Evolutionary conservation across 345 rosid genomes (phyloP).

Genomic region (Bruguiera parviflora): DNA sequence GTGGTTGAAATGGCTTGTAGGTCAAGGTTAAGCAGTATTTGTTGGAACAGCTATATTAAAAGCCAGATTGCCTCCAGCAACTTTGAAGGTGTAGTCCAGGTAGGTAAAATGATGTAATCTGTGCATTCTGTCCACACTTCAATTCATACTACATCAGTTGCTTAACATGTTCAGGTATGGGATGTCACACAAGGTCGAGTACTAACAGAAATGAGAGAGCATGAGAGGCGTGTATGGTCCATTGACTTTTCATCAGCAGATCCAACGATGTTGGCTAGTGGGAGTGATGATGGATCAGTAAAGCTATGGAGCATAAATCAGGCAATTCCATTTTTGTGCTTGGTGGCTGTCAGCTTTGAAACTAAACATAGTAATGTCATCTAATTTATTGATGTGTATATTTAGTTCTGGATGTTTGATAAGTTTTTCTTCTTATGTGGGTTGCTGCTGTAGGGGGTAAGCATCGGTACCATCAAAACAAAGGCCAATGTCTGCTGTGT

Average conservation of each 20-base stretch:
- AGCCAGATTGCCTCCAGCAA: slow-evolving; percentile 97
- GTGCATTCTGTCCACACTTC: slow-evolving; percentile 1
- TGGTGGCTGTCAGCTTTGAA: slow-evolving; percentile 90
- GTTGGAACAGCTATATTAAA: slow-evolving; percentile 93
- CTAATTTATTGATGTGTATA: slow-evolving; percentile 36
- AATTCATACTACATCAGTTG: slow-evolving; percentile 9
- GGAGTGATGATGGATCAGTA: slow-evolving; percentile 91
- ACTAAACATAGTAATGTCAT: slow-evolving; percentile 52
- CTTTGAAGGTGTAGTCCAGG: slow-evolving; percentile 98
- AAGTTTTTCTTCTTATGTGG: slow-evolving; percentile 40
- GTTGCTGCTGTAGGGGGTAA: slow-evolving; percentile 69
- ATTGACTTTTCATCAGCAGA: slow-evolving; percentile 81
- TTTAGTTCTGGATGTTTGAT: slow-evolving; percentile 37
- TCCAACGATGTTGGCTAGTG: slow-evolving; percentile 93
- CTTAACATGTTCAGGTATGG: slow-evolving; percentile 59
- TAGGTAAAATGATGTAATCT: slow-evolving; percentile 22
- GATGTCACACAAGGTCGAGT: slow-evolving; percentile 88
- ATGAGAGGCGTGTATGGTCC: slow-evolving; percentile 93
- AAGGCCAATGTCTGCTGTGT: slow-evolving; percentile 93
- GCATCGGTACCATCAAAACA: slow-evolving; percentile 80
- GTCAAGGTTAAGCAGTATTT: slow-evolving; percentile 78
- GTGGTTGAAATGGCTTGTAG: slow-evolving; percentile 83
- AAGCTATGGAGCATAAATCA: slow-evolving; percentile 99
- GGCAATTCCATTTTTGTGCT: slow-evolving; percentile 87
- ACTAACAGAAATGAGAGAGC: slow-evolving; percentile 78